Conservation (phyloP, 768 basidiomycete species). For the Lactarius sanguifluus region DNA sequence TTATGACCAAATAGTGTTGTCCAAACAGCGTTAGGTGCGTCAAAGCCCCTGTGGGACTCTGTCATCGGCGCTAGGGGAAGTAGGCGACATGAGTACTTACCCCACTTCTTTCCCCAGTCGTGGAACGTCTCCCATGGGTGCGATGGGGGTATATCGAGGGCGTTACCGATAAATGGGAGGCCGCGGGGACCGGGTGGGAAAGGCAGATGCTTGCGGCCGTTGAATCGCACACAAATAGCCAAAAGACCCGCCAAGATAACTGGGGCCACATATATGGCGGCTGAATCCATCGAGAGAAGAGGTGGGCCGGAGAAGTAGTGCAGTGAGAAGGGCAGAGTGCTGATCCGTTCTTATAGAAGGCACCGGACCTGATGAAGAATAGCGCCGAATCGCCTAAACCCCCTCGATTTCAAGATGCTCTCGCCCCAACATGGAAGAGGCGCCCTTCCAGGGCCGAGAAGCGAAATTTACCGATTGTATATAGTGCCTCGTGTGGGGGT, state of each 20-base stretch:
- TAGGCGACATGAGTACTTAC: background rate
- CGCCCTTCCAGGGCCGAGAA: no score
- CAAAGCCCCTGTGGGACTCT: conserved; percentile 13
- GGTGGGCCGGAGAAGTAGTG: background rate
- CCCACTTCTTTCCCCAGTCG: conserved; percentile 5
- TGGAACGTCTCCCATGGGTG: background rate
- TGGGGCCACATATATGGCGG: background rate
- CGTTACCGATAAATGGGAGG: background rate
- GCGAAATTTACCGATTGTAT: no score
- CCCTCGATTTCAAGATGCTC: no score
- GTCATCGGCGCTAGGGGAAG: background rate
- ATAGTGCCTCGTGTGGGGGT: no score
- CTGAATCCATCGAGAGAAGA: background rate
- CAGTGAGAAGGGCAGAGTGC: background rate
- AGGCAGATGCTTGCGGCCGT: background rate
- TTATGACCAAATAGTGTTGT: conserved; percentile 49
- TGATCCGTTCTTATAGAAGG: background rate
- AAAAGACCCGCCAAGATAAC: background rate
- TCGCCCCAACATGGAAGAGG: no score
- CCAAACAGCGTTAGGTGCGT: conserved; percentile 34
- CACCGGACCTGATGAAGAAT: no score
- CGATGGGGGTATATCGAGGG: background rate
- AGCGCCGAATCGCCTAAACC: no score
- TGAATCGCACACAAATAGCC: background rate
- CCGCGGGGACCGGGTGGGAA: background rate